Base-by-base conservation (phyloP, 257 asterid genomes). In the Agastache rugosa region DNA sequence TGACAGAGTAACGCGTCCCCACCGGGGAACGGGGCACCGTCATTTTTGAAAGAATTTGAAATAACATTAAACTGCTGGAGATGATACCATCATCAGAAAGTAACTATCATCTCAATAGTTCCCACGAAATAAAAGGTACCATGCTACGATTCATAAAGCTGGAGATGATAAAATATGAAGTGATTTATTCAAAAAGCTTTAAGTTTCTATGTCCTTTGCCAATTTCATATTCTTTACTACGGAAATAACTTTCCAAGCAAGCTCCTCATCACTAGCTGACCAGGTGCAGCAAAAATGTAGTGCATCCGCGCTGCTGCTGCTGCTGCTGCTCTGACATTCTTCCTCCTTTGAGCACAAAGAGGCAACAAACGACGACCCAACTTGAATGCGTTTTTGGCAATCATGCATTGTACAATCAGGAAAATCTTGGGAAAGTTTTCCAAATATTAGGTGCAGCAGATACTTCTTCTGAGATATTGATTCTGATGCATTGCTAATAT, bases 171-270 rank as follows among this genome's bases (percentile, higher is more conserved):
- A n/a, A n/a, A n/a, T n/a, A n/a, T n/a, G n/a, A n/a, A n/a, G n/a
- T n/a, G n/a, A n/a, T n/a, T n/a, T n/a, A n/a, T n/a, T 29, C 34
- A 25, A 29, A 29, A 29, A 31, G 37, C 37, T 31, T 31, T 4
- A 31, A 31, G 37, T 31, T 3, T 31, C 37, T 31, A 31, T 8
- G 16, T 5, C 19, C 10, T 50, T 6, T 7, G 29, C 23, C 42
- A 35, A 19, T 48, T 69, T 67, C 66, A 83, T 50, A 47, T 72
- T 75, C 82, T 85, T 79, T 71, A 91, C 77, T 47, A 44, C 16
- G 39, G 88, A 81, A 71, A 87, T 72, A 67, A 84, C 74, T 69
- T 74, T 85, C 91, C 93, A 84, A 77, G 86, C 96, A 74, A 86
- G 67, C 50, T 85, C 83, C 72, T 87, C 86, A 37, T 89, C 96